phyloP scores from a whole-genome alignment of 1,284 basidiomycete species.

The Ganoderma resinaceum region DNA sequence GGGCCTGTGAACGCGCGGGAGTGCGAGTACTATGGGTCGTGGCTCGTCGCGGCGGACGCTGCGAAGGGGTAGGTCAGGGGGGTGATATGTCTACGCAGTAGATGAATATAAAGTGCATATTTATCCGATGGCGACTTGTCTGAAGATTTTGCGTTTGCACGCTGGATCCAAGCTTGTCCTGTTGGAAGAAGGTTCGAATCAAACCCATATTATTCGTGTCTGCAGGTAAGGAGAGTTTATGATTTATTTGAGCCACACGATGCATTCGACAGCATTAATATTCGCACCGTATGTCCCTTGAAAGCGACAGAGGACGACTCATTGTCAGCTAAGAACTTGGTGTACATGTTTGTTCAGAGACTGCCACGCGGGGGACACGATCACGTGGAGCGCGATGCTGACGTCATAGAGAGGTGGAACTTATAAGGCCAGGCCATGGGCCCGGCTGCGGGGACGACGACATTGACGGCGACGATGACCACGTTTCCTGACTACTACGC shows the following conservation, averaged over 20 bases:
- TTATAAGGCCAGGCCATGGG: conserved; percentile 10
- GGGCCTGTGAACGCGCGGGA: conserved; percentile 80
- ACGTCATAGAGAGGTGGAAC: conserved; percentile 25
- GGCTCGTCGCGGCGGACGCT: conserved; percentile 54
- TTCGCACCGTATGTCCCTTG: no score
- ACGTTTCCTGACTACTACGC: conserved; percentile 81
- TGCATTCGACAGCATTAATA: no score
- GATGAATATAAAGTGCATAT: neutral
- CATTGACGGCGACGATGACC: conserved; percentile 48
- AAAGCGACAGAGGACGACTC: no score
- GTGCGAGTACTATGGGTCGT: conserved; percentile 78
- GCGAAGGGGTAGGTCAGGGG: conserved; percentile 16
- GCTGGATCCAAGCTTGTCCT: no score
- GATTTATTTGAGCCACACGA: no score
- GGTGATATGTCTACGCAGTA: neutral
- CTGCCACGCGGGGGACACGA: no score
- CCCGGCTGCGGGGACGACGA: neutral
- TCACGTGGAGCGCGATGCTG: conserved; percentile 31
- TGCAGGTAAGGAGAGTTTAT: no score
- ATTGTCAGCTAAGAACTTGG: no score
- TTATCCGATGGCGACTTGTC: no score
- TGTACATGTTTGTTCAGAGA: no score
- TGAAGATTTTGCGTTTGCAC: neutral
- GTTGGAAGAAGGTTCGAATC: no score
- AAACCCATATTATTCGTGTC: no score